Percentiles rank a stretch among this genome's conserved stretches.
These are phyloP conservation scores for Xerocomellus dryophilus DNA, from an alignment of 768 basidiomycete species.

Conservation along the genomic window DNA sequence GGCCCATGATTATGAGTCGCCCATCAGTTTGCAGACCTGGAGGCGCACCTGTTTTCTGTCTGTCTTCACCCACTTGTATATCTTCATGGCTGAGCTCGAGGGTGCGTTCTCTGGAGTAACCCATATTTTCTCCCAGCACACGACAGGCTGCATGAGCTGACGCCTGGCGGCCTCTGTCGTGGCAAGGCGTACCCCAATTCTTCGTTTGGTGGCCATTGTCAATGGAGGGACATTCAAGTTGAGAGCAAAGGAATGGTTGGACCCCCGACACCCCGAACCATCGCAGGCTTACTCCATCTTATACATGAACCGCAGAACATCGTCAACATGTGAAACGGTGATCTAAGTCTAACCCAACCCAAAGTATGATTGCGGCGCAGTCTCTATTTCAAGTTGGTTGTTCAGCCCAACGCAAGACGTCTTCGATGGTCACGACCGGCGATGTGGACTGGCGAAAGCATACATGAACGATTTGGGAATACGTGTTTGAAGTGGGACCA, in stretches of 20 bases:
- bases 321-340: neutral
- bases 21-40: neutral
- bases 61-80: conserved; percentile 78
- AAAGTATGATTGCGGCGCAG: neutral
- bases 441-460: conserved; percentile 7
- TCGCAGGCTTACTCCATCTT: neutral
- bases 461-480: neutral
- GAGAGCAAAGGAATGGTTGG: neutral
- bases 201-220: conserved; percentile 67
- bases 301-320: neutral
- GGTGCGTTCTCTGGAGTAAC: conserved; percentile 53
- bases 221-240: neutral
- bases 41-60: conserved; percentile 67
- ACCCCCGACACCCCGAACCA: conserved; percentile 19
- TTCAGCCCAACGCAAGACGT: conserved; percentile 60
- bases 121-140: conserved; percentile 82
- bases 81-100: conserved; percentile 57
- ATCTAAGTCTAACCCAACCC: neutral
- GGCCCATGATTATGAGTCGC: conserved; percentile 3
- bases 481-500: neutral
- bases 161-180: conserved; percentile 79
- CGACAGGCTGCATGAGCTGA: conserved; percentile 87
- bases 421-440: conserved; percentile 28
- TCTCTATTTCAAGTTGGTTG: conserved; percentile 30
- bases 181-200: conserved; percentile 73